A percentile compares a stretch with the other conserved stretches of the same genome.
Evolutionary conservation across 345 rosid species (phyloP).

Genomic region (Syzygium grande): DNA sequence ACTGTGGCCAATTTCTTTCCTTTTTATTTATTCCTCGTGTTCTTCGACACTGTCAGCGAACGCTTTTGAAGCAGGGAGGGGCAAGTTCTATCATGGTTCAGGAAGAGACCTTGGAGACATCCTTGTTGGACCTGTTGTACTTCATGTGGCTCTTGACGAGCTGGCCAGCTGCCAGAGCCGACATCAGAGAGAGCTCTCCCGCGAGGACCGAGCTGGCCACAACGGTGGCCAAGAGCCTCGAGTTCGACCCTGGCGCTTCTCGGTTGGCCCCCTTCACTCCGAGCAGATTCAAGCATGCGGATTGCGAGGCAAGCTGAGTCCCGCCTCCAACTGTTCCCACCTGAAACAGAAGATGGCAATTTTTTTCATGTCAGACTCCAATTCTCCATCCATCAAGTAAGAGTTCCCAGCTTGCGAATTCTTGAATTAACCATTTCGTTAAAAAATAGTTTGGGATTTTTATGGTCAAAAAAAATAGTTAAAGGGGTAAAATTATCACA

Average conservation of each 20-base stretch:
- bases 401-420: background rate
- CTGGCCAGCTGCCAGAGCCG: background rate
- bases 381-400: background rate
- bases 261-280: background rate
- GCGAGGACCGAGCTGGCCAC: background rate
- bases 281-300: background rate
- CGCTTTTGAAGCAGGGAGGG: background rate
- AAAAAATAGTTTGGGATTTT: too few relatives aligned
- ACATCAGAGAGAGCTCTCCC: background rate
- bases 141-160: background rate
- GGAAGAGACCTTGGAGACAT: constrained; percentile 1
- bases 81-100: background rate
- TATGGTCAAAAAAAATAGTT: too few relatives aligned
- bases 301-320: background rate
- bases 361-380: background rate
- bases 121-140: background rate
- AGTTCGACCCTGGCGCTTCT: background rate
- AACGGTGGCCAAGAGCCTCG: background rate
- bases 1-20: background rate
- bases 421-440: background rate
- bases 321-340: background rate
- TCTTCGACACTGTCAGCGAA: background rate
- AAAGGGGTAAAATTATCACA: too few relatives aligned
- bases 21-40: background rate
- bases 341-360: background rate